These are phyloP conservation scores for Ogataea allantospora DNA, from an alignment of 805 yeast genomes.

Conservation along the genomic window DNA sequence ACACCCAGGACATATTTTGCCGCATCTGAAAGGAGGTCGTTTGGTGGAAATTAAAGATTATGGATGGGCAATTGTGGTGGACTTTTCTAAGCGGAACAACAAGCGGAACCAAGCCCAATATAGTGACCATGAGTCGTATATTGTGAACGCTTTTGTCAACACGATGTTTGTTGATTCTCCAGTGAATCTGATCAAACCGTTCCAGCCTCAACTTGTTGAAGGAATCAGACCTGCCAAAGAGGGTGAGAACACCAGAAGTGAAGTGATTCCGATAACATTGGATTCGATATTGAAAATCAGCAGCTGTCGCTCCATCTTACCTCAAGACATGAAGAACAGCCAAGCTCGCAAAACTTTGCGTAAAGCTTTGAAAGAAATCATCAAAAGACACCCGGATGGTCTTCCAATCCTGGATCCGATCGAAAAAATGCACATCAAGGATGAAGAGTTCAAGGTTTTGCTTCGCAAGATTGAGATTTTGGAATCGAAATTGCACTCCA, in stretches of 20 bases:
- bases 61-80: constrained; percentile 95
- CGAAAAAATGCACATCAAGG: constrained; percentile 81
- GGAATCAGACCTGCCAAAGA: constrained; percentile 83
- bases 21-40: constrained; percentile 88
- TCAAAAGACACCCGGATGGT: constrained; percentile 84
- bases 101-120: constrained; percentile 60
- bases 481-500: constrained; percentile 67
- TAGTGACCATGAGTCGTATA: constrained; percentile 85
- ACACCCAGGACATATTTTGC: constrained; percentile 84
- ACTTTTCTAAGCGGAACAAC: constrained; percentile 61
- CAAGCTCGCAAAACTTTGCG: constrained; percentile 59
- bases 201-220: constrained; percentile 75
- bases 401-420: constrained; percentile 90
- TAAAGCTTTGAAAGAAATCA: constrained; percentile 77
- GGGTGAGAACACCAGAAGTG: constrained; percentile 70
- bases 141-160: constrained; percentile 80
- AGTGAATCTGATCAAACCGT: constrained; percentile 72
- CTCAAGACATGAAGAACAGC: constrained; percentile 63
- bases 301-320: constrained; percentile 76
- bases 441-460: constrained; percentile 66
- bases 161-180: constrained; percentile 82
- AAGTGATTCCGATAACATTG: constrained; percentile 81
- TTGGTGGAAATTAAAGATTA: constrained; percentile 73
- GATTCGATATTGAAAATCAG: constrained; percentile 73
- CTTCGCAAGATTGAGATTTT: constrained; percentile 78